Conservation (phyloP, 441 rosid genomes). For the Gossypium trilobum region DNA sequence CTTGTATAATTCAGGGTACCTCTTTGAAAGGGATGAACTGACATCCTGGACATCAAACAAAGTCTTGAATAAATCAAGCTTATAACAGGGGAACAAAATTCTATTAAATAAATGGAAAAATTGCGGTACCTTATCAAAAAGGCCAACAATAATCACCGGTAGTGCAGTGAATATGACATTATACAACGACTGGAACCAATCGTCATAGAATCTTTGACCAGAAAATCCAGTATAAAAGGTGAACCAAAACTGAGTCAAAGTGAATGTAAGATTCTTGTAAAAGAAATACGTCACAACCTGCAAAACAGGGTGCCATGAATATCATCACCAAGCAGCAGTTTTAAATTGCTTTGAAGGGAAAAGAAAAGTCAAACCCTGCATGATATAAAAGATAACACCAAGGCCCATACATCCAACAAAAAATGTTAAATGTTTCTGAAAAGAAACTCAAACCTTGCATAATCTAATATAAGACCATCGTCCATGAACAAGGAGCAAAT, state of each 20-base stretch:
- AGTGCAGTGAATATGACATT: slow-evolving; percentile 90
- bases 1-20: slow-evolving; percentile 82
- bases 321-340: slow-evolving; percentile 11
- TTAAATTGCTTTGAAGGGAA: slow-evolving; percentile 6
- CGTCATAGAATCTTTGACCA: slow-evolving; percentile 98
- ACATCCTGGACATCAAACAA: slow-evolving; percentile 54
- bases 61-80: slow-evolving; percentile 1
- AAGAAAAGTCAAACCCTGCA: slow-evolving; percentile 55
- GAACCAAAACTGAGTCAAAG: slow-evolving; percentile 99
- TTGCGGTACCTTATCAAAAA: slow-evolving; percentile 80
- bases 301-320: slow-evolving; percentile 19
- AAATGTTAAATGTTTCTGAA: slow-evolving; percentile 6
- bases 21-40: slow-evolving; percentile 87
- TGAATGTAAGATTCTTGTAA: slow-evolving; percentile 97
- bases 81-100: background rate
- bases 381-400: slow-evolving; percentile 21
- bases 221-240: slow-evolving; percentile 96
- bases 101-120: background rate
- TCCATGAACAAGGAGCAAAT: slow-evolving; percentile 94
- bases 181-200: slow-evolving; percentile 97
- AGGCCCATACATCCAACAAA: slow-evolving; percentile 7
- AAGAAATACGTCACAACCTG: slow-evolving; percentile 98
- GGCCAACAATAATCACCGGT: slow-evolving; percentile 91
- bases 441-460: slow-evolving; percentile 68
- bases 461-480: slow-evolving; percentile 96